Base-by-base conservation (phyloP, 1,284 basidiomycete species). In the Athelia sp. region DNA sequence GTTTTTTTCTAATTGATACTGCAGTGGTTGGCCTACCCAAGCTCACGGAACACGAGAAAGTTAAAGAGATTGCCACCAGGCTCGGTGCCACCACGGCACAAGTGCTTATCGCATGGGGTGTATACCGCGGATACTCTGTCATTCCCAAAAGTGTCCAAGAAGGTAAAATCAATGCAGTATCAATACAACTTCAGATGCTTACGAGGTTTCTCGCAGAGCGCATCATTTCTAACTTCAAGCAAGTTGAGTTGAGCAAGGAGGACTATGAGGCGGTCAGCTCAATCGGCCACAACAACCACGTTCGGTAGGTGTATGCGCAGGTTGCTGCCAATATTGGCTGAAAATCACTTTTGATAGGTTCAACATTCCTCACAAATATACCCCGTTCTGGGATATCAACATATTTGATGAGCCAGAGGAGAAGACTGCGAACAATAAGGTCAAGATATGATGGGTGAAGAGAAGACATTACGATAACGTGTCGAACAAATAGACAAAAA, bases 61-160 rank as follows among this genome's bases (percentile, higher is more conserved):
- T 94, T 46, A 63, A 77, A 47, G 76, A 78, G 38, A 74, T 93
- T 44, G 82, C 81, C 22, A 66, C 75, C 53, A 74, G 71, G 58
- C 72, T 84, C 49, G 67, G 68, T 46, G 80, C 79, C 3, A 40
- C 15, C n/a, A 40, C 36, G n/a, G 87, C 82, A 0, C 84, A 88
- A 58, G 80, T 90, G 22, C 71, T 90, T 48, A 71, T 88, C 48
- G 84, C 84, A 15, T 90, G 84, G 84, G 77, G 74, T n/a, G 75
- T 69, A 18, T 62, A 79, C 55, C 73, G 84, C 34, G 83, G 82
- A 17, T 83, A 82, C 58, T 76, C 75, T 21, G 82, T 88, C 48
- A 84, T 90, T 55, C 87, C 87, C 17, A 90, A 86, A 76, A 82
- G 75, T 52, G 85, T 87, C 43, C 72, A 79, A 61, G 71, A 76